These are phyloP conservation scores for Fusarium burgessii DNA, from an alignment of 2,329 filamentous ascomycete species.

Conservation along the genomic window DNA sequence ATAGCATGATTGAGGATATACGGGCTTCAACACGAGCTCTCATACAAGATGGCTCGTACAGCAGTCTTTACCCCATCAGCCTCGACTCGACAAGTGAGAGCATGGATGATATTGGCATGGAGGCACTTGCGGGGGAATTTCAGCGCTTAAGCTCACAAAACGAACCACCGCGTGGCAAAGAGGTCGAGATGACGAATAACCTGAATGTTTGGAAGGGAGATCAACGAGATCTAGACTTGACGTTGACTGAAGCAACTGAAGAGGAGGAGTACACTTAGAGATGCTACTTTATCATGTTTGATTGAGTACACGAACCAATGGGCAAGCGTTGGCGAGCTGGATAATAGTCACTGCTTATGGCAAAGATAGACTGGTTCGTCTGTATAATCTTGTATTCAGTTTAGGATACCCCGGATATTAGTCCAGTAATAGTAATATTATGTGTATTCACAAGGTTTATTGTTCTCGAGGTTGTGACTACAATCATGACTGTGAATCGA, in stretches of 20 bases:
- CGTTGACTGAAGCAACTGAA: conserved; percentile 23
- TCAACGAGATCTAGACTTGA: conserved; percentile 10
- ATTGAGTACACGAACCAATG: background rate
- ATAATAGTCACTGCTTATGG: background rate
- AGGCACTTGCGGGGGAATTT: conserved; percentile 1
- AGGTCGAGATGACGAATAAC: background rate
- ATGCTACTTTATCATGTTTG: background rate
- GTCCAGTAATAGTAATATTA: background rate
- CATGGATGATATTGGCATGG: conserved; percentile 18
- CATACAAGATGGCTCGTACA: background rate
- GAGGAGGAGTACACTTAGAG: conserved; percentile 1
- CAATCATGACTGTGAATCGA: too few relatives aligned
- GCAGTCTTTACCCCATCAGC: conserved; percentile 19
- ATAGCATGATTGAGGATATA: conserved; percentile 13
- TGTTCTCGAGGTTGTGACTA: too few relatives aligned
- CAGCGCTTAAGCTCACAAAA: background rate
- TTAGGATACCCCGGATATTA: background rate
- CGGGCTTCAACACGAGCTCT: background rate
- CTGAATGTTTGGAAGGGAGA: conserved; percentile 15
- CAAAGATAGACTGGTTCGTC: background rate
- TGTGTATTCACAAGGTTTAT: too few relatives aligned
- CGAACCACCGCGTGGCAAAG: background rate
- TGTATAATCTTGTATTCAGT: background rate
- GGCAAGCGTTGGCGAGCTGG: too few relatives aligned
- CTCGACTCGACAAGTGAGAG: conserved; percentile 6